Evolutionary conservation across 495 filamentous ascomycete genomes (phyloP).

Genomic region (Neurospora terricola): DNA sequence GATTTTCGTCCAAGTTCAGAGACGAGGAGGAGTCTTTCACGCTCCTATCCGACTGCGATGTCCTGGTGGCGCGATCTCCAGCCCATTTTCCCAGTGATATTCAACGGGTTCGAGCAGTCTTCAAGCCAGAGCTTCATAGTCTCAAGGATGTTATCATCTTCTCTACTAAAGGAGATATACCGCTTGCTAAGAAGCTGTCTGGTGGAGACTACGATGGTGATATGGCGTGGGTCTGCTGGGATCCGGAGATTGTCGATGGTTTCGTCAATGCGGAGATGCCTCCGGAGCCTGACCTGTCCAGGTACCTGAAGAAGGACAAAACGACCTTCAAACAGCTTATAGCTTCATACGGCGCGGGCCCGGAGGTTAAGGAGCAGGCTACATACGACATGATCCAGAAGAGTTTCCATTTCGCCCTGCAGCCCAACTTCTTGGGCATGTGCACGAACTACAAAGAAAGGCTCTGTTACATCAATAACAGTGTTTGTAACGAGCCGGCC

Average conservation of each 20-base stretch:
- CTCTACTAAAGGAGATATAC: slow-evolving; percentile 53
- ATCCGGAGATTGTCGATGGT: slow-evolving; percentile 57
- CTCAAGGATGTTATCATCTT: slow-evolving; percentile 86
- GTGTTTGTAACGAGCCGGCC: slow-evolving; percentile 44
- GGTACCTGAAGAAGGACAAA: slow-evolving; percentile 49
- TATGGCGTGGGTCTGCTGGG: slow-evolving; percentile 86
- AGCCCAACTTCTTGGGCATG: slow-evolving; percentile 55
- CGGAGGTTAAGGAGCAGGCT: slow-evolving; percentile 2
- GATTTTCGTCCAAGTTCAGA: slow-evolving; percentile 60
- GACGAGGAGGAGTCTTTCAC: slow-evolving; percentile 45
- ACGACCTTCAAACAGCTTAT: slow-evolving; percentile 41
- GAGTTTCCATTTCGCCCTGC: slow-evolving; percentile 56
- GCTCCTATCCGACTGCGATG: slow-evolving; percentile 55
- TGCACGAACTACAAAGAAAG: slow-evolving; percentile 69
- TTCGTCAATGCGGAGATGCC: slow-evolving; percentile 65
- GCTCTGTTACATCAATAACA: slow-evolving; percentile 51
- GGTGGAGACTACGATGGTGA: slow-evolving; percentile 97
- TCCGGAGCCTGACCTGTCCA: slow-evolving; percentile 31
- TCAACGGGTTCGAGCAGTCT: slow-evolving; percentile 50
- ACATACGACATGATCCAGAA: slow-evolving; percentile 39
- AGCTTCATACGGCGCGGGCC: neutral
- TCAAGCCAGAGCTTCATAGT: slow-evolving; percentile 58
- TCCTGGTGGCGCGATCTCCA: slow-evolving; percentile 79
- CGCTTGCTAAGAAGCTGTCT: slow-evolving; percentile 72
- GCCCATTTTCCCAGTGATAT: slow-evolving; percentile 77